Evolutionary conservation across 176 grass and related monocot genomes (phyloP).

Genomic region (Bromus sterilis): DNA sequence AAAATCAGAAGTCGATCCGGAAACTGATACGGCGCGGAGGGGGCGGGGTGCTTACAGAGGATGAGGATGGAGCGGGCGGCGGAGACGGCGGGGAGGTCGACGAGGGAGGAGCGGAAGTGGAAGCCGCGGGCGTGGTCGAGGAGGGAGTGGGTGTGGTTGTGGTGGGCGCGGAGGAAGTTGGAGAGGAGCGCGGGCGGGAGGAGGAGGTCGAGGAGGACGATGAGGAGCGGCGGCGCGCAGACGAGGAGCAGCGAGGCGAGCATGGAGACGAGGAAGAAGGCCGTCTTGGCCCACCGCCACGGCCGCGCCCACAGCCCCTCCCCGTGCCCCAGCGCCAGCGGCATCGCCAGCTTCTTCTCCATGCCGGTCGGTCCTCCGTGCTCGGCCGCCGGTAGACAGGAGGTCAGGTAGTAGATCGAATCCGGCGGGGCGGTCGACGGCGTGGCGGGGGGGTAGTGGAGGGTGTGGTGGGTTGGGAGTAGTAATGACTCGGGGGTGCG

Average conservation of each 20-base stretch:
- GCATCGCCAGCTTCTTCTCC: conserved; percentile 61
- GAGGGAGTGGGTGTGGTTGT: not conserved
- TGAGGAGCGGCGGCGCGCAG: conserved; percentile 86
- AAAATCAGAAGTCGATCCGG: not conserved
- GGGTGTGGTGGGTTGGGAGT: not conserved
- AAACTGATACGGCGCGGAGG: not conserved
- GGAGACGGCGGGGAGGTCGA: conserved; percentile 77
- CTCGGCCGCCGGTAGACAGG: too few relatives aligned
- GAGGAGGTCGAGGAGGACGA: conserved; percentile 88
- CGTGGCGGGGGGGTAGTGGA: not conserved
- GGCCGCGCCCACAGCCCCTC: conserved; percentile 50
- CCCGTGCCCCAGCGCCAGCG: conserved; percentile 18
- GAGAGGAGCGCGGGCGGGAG: conserved; percentile 68
- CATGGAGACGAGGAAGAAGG: conserved; percentile 87
- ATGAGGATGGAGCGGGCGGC: conserved; percentile 71
- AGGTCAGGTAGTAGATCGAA: too few relatives aligned
- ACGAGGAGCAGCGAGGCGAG: conserved; percentile 81
- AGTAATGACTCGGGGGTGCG: not conserved
- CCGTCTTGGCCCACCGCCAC: conserved; percentile 79
- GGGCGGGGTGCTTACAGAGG: conserved; percentile 37
- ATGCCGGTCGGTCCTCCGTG: too few relatives aligned
- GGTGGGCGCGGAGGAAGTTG: conserved; percentile 22
- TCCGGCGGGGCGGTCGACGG: not conserved
- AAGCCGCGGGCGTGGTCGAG: conserved; percentile 41
- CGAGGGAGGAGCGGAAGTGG: conserved; percentile 58